Evolutionary conservation across 2,329 filamentous ascomycete species (phyloP).

Genomic region (Biscogniauxia marginata): DNA sequence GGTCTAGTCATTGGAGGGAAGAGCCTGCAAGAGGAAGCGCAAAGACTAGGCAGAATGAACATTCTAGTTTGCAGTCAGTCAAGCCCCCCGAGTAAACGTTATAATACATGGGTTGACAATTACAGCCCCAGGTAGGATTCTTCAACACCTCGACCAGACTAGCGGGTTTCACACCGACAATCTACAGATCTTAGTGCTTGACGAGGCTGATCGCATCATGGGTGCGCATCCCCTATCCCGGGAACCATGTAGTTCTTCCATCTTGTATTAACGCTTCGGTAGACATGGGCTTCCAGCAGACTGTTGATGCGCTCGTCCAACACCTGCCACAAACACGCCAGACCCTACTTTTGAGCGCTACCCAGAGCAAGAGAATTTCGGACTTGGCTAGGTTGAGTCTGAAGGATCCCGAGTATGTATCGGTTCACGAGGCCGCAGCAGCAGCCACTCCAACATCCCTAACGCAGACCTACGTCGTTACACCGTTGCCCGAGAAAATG

Average conservation of each 20-base stretch:
- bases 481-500: constrained; percentile 82
- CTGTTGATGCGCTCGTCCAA: constrained; percentile 88
- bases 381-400: constrained; percentile 88
- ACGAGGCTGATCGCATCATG: constrained; percentile 95
- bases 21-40: constrained; percentile 81
- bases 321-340: constrained; percentile 84
- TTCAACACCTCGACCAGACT: constrained; percentile 95
- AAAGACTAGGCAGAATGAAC: constrained; percentile 87
- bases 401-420: constrained; percentile 89
- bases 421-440: constrained; percentile 81
- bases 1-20: constrained; percentile 94
- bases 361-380: constrained; percentile 90
- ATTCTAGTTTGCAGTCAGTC: constrained; percentile 76
- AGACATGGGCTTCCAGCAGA: constrained; percentile 92
- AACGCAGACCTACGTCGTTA: constrained; percentile 88
- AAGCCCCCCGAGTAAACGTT: not conserved
- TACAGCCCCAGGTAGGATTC: constrained; percentile 75
- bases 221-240: not conserved
- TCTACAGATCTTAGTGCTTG: constrained; percentile 86
- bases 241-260: not conserved
- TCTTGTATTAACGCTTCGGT: not conserved
- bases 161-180: constrained; percentile 87
- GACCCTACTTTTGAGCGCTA: constrained; percentile 93
- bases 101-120: not conserved
- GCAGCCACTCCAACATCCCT: constrained; percentile 79